Base-by-base conservation (phyloP, 192 early-diverging fungal species). In the Entomortierella chlamydospora region DNA sequence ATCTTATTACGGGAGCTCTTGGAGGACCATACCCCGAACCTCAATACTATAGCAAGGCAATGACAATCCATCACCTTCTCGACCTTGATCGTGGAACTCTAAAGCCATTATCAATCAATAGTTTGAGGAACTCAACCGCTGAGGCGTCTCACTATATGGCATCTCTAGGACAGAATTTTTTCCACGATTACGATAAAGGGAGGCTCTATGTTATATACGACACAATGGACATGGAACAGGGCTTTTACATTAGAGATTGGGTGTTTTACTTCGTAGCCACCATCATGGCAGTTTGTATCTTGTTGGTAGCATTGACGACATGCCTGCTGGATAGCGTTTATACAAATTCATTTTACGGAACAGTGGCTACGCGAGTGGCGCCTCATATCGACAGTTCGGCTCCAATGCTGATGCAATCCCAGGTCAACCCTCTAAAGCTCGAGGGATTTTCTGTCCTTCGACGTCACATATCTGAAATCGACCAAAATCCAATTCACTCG, bases 351-450 rank as follows among this genome's bases (percentile, higher is more conserved):
- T 41, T 61, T 17, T 45, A 61, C 39, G 45, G 25, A 22, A 12
- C 4, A 8, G 15, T 61, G 15, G 22, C 15, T 29, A 1, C 43
- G 59, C 1, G 25, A 30, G 3, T 45, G 22, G 20, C 29, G 6
- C 3, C 41, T 18, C 22, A 26, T 11, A 4, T 43, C 12, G 28
- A 42, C 0, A 4, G 15, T 17, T 12, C 20, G 6, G 43, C 59
- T 0, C 59, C 59, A 26, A 25, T 61, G 42, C 18, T 61, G 42
- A 45, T 47, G 26, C 17, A 23, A 23, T 61, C 59, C n/a, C 41
- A 45, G 42, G 4, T 61, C 20, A 45, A 26, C 22, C 41, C 59
- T 20, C 7, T 61, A 0, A 42, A 45, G 25, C 26, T 61, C 13
- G 59, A 23, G 12, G 59, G 42, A 42, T 37, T n/a, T n/a, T n/a